Percentiles rank a stretch among this genome's conserved stretches.
phyloP scores from a whole-genome alignment of 495 filamentous ascomycete genomes.

The Sphaerosporella brunnea region DNA sequence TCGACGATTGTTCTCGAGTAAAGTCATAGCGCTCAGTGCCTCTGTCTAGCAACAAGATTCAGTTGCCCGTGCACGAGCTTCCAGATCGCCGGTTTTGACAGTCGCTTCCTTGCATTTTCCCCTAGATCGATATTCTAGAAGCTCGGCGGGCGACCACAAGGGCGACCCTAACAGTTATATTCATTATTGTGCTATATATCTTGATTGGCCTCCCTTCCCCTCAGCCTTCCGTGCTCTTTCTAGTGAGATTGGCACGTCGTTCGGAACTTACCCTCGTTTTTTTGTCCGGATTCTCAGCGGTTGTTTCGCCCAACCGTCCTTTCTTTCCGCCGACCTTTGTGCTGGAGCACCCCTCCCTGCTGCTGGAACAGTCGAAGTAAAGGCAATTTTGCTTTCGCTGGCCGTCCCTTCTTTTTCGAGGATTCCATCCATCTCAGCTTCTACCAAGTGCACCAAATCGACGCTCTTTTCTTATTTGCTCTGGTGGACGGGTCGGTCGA shows the following conservation, averaged over 20 bases:
- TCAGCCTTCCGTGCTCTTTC: constrained; percentile 17
- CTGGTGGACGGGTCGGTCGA: no score
- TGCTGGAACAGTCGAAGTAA: background rate
- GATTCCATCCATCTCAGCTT: no score
- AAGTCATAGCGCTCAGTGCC: background rate
- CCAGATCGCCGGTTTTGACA: constrained; percentile 23
- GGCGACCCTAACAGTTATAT: constrained; percentile 10
- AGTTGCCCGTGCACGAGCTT: constrained; percentile 20
- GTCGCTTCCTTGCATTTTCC: constrained; percentile 15
- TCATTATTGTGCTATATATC: constrained; percentile 22
- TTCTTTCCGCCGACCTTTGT: background rate
- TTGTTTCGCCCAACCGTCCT: background rate
- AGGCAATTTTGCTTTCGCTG: no score
- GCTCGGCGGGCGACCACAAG: background rate
- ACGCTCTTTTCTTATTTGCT: no score
- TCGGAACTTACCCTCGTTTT: constrained; percentile 13
- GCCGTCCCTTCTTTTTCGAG: no score
- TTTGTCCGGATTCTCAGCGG: constrained; percentile 12
- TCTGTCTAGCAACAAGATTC: background rate
- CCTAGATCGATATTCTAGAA: constrained; percentile 19
- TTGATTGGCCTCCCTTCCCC: constrained; percentile 19
- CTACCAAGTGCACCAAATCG: no score
- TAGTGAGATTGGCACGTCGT: background rate
- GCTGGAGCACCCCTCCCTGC: background rate
- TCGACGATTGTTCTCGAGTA: no score